Conservation (phyloP, 352 stramenopile genomes). For the Nothophytophthora sp. region DNA sequence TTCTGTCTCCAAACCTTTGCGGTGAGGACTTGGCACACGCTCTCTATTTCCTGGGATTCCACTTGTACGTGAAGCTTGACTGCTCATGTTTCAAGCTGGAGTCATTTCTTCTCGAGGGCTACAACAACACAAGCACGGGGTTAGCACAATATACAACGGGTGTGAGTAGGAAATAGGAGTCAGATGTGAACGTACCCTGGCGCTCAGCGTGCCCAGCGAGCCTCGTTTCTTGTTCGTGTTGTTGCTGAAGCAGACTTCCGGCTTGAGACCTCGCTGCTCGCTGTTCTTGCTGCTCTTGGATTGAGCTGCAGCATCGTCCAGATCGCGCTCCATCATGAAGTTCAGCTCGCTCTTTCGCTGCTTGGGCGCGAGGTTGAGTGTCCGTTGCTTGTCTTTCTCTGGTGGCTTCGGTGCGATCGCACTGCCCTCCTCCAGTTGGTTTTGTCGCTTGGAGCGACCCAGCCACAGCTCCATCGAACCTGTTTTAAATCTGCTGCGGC, state of each 20-base stretch:
- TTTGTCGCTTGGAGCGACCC: conserved; percentile 6
- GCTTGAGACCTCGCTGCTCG: too few relatives aligned
- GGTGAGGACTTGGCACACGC: neutral
- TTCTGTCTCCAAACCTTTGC: neutral
- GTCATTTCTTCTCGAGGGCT: neutral
- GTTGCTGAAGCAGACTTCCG: conserved; percentile 1
- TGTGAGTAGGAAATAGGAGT: neutral
- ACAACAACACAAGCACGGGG: neutral
- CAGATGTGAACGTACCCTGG: conserved; percentile 12
- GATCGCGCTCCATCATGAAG: conserved; percentile 17
- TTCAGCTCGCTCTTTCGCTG: conserved; percentile 15
- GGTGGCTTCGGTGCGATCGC: conserved; percentile 1
- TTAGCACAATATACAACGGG: neutral
- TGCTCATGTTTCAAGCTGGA: neutral
- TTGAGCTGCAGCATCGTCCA: neutral
- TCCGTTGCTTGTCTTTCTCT: conserved; percentile 10
- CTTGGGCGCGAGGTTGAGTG: conserved; percentile 11
- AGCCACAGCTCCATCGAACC: conserved; percentile 16
- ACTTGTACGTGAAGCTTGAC: conserved; percentile 4
- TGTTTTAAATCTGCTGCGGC: conserved; percentile 7
- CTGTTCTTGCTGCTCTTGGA: conserved; percentile 10
- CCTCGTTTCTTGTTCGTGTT: conserved; percentile 11
- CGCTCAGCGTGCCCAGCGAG: conserved; percentile 23
- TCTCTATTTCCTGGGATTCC: conserved; percentile 7
- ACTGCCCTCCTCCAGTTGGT: conserved; percentile 11